Evolutionary conservation across 345 rosid genomes (phyloP).

Genomic region (Ceriops zippeliana): DNA sequence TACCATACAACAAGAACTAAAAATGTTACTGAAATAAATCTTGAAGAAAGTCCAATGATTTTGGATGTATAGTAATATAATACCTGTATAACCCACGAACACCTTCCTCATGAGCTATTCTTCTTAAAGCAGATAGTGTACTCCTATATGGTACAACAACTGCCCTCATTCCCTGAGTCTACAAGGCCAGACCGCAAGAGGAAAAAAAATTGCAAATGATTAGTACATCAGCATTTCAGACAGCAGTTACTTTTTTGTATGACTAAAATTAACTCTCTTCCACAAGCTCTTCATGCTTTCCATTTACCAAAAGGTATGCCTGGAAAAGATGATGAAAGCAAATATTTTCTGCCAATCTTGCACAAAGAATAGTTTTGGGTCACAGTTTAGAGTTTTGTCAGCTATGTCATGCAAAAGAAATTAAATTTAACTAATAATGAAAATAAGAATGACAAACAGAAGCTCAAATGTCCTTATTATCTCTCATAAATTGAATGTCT

Average conservation of each 20-base stretch:
- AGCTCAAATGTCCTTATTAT: too few relatives aligned
- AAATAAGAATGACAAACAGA: too few relatives aligned
- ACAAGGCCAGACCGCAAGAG: conserved; percentile 15
- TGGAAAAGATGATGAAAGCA: not conserved
- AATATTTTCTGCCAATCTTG: not conserved
- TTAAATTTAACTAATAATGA: too few relatives aligned
- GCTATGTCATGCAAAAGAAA: too few relatives aligned
- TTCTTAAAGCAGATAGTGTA: conserved; percentile 71
- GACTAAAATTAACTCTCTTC: not conserved
- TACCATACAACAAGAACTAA: conserved; percentile 14
- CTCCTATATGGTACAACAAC: conserved; percentile 66
- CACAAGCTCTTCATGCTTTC: not conserved
- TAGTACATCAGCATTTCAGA: not conserved
- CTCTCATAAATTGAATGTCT: too few relatives aligned
- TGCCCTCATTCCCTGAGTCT: conserved; percentile 79
- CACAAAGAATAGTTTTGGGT: not conserved
- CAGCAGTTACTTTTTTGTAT: not conserved
- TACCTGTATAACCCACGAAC: conserved; percentile 86
- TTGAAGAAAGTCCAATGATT: not conserved
- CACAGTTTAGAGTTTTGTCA: too few relatives aligned
- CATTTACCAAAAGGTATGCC: not conserved
- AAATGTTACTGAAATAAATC: not conserved
- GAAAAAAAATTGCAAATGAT: conserved; percentile 8
- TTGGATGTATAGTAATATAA: not conserved
- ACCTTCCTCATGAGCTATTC: conserved; percentile 79